Base-by-base conservation (phyloP, 73 alveolate species). In the Paramecium primaurelia region DNA sequence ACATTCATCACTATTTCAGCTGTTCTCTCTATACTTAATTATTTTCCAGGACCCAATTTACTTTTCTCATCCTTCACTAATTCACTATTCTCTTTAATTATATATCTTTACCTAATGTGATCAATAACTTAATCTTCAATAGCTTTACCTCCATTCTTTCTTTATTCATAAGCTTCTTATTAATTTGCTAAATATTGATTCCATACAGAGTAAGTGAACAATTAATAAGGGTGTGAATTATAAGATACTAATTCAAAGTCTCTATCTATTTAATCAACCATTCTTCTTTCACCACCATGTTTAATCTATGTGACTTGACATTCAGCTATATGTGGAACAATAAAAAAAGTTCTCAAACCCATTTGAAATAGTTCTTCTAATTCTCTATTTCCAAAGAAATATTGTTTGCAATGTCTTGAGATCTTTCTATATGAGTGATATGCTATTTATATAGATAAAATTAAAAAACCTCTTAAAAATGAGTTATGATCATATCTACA, bases 211-310 rank as follows among this genome's bases (percentile, higher is more conserved):
- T 89, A 89, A n/a, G 94, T 89, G 47, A 89, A 89, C 42, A 89
- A 71, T 89, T 89, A 71, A 83, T 71, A 89, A 18, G 94, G 94
- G 14, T 89, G 94, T 22, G 51, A 47, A 45, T 89, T 89, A 80
- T 89, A 89, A 28, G 94, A 89, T 16, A 89, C 88, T 40, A 89
- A 36, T 89, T 89, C 94, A 40, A 89, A 89, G 38, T 89, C 94
- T 89, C 94, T 89, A 20, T 89, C 94, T 42, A 89, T 71, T 47
- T 89, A 68, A 71, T 89, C 94, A 69, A 89, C 92, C 92, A 89
- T 71, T 71, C 94, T 68, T 71, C 94, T 89, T 71, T 89, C 94
- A 89, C 94, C 94, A 71, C 94, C 94, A 83, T 89, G 94, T 36
- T 89, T 89, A 37, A 89, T 71, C 45, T 71, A 85, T 58, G 86